Conservation (phyloP, 2,329 filamentous ascomycete species). For the Sordariomycetes sp. region DNA sequence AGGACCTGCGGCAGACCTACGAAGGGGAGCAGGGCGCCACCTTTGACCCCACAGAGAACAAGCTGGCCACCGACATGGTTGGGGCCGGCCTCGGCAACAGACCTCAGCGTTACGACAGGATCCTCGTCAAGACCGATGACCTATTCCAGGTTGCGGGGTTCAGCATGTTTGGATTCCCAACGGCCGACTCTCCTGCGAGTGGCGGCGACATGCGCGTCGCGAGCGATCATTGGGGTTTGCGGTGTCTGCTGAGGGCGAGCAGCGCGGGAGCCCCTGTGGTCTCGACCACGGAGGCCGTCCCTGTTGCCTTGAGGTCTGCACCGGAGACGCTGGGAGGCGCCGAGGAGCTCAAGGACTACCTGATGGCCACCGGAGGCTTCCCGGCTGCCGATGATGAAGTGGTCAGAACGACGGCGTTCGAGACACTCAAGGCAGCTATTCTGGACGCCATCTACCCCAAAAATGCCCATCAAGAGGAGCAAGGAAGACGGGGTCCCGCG, state of each 20-base stretch:
- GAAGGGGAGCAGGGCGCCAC: constrained; percentile 56
- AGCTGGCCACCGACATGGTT: constrained; percentile 39
- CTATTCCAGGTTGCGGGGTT: constrained; percentile 31
- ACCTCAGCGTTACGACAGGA: constrained; percentile 56
- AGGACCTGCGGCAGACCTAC: constrained; percentile 23
- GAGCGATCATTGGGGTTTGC: constrained; percentile 51
- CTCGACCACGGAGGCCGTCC: constrained; percentile 8
- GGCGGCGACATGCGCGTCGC: constrained; percentile 17
- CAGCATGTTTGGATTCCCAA: constrained; percentile 45
- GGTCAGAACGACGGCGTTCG: constrained; percentile 30
- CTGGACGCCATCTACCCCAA: neutral
- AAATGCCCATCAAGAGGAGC: constrained; percentile 17
- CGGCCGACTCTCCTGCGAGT: constrained; percentile 8
- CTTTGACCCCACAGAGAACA: constrained; percentile 49
- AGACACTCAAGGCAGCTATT: constrained; percentile 30
- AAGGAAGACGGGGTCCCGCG: neutral
- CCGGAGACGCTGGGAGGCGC: constrained; percentile 17
- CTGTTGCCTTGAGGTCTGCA: constrained; percentile 21
- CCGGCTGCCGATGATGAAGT: constrained; percentile 33
- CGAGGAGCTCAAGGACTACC: constrained; percentile 22
- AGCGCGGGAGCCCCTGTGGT: neutral
- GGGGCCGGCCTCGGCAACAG: constrained; percentile 35
- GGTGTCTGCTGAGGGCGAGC: constrained; percentile 23
- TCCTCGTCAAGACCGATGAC: constrained; percentile 37
- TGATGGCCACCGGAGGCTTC: constrained; percentile 27